Conservation (phyloP, 1,284 basidiomycete genomes). For the Cerrena zonata region DNA sequence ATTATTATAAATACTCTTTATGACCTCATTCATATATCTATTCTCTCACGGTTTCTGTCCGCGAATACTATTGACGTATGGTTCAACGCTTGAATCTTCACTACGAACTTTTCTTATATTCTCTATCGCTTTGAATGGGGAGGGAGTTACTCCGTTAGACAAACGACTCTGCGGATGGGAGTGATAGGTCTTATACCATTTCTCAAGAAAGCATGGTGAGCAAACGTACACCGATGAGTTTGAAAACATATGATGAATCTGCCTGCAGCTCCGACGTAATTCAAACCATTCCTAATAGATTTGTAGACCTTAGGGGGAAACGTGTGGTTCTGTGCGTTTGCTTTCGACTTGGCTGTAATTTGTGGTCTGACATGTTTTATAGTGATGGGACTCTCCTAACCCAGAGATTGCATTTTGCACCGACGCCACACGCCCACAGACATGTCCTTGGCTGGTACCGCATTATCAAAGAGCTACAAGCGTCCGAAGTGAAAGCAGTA, state of each 20-base stretch:
- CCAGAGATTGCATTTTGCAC: conserved; percentile 69
- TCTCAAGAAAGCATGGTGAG: conserved; percentile 31
- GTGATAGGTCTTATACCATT: conserved; percentile 34
- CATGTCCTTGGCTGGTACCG: conserved; percentile 76
- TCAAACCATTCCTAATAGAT: conserved; percentile 53
- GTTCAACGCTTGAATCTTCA: too few relatives aligned
- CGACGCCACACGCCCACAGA: conserved; percentile 51
- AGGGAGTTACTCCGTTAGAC: not conserved
- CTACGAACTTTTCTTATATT: not conserved
- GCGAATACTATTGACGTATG: too few relatives aligned
- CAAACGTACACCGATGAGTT: not conserved
- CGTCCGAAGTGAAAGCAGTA: conserved; percentile 50
- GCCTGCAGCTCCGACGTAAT: conserved; percentile 57
- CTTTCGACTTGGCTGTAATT: not conserved
- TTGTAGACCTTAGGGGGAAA: conserved; percentile 55
- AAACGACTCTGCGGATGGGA: conserved; percentile 25
- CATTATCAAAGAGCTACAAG: conserved; percentile 55
- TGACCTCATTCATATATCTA: too few relatives aligned
- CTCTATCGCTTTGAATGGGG: not conserved
- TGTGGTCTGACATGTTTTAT: not conserved
- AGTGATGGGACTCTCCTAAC: conserved; percentile 81
- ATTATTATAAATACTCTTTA: too few relatives aligned
- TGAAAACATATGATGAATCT: not conserved
- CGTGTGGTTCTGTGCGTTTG: conserved; percentile 61
- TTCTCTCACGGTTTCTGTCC: too few relatives aligned